These are phyloP conservation scores for Leccinum longicurvipes DNA, from an alignment of 768 basidiomycete genomes.

Conservation along the genomic window DNA sequence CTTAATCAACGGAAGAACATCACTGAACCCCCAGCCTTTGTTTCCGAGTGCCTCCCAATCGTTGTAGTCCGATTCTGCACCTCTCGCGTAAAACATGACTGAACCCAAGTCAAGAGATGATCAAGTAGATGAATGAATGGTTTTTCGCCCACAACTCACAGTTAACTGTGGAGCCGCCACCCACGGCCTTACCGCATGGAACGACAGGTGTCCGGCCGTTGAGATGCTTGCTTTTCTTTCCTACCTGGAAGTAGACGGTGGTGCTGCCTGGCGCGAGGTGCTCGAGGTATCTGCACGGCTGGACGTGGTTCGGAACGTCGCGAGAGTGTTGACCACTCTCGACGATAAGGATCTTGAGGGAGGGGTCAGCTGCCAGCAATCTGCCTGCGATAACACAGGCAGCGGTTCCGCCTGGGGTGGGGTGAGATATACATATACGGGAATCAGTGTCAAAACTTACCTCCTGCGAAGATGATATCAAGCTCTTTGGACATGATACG, in stretches of 20 bases:
- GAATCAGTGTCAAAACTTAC: not conserved
- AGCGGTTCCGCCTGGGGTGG: conserved; percentile 40
- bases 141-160: conserved; percentile 34
- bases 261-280: conserved; percentile 40
- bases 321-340: conserved; percentile 56
- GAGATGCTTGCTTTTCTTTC: conserved; percentile 39
- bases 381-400: conserved; percentile 53
- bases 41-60: conserved; percentile 53
- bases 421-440: not conserved
- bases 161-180: conserved; percentile 63
- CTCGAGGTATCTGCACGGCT: conserved; percentile 49
- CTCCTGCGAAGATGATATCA: not conserved
- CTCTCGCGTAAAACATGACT: conserved; percentile 53
- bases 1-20: conserved; percentile 54
- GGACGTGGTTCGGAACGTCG: conserved; percentile 44
- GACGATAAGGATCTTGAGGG: conserved; percentile 54
- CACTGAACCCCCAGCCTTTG: conserved; percentile 56
- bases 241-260: conserved; percentile 42
- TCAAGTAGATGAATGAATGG: not conserved
- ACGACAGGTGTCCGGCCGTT: conserved; percentile 45
- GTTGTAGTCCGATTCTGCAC: conserved; percentile 61
- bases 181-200: conserved; percentile 48
- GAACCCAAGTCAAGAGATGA: not conserved
- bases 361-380: conserved; percentile 50
- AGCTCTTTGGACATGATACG: not conserved